Evolutionary conservation across 2,329 filamentous ascomycete species (phyloP), one percentile per base, ranked within the genome.

Genomic region (Cyphellophora attinorum): DNA sequence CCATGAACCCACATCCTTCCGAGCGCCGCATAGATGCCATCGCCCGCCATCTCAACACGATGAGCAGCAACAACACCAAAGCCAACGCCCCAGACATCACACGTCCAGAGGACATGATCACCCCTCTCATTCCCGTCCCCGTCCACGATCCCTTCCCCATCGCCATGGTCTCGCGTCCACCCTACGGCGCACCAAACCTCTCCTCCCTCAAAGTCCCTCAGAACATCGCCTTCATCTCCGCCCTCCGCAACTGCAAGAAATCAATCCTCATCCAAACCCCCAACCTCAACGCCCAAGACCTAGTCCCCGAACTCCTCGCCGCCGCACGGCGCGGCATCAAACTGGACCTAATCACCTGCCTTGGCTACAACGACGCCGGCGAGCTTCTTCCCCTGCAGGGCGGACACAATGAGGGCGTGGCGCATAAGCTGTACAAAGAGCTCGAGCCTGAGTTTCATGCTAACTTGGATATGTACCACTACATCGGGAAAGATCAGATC

Each of bases 191-290:
- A 0, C 68, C 75, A 2, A 80, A 74, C 45, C 73, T 79, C 37
- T 61, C 64, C 12, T 75, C 69, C 12, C 60, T 76, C 2, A 62
- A 70, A 31, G 78, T 76, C 2, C 83, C 83, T 0, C 83, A 89
- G 47, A 86, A 89, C 47, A 79, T 77, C 32, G 79, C 77, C 0
- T 88, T 79, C 72, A 59, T 86, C 1, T 80, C 80, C 0, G 70
- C 78, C 1, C 65, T 88, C 5, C 67, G 75, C 1, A 71, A 85
- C 46, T 81, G 81, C 0, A 56, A 65, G 35, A 59, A 60, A 10
- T 67, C 60, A 17, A 69, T 88, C n/a, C 85, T 88, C 49, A 85
- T 89, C 38, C 81, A 88, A 53, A 79, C 80, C 0, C 83, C 83
- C 0, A 80, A 84, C 14, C 66, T 89, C 23, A 89, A 89, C 48